Base-by-base conservation (phyloP, 2,329 filamentous ascomycete genomes). In the Rhexocercosporidium sp. region DNA sequence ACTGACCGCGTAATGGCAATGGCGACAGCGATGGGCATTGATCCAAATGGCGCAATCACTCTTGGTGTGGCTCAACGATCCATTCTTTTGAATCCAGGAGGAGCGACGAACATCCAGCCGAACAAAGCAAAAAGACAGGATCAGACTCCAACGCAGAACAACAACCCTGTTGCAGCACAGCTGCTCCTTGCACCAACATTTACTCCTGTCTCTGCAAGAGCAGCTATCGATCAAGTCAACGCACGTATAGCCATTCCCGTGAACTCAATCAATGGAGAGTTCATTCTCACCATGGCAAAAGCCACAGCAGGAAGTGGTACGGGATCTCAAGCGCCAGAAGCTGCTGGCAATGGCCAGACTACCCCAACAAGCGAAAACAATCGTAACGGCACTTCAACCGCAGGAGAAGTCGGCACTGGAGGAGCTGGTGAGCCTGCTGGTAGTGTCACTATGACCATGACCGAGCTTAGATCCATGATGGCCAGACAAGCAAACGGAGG, bases 141-240 rank as follows among this genome's bases (percentile, higher is more conserved):
- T 18, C 57, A 44, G 16, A 27, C 22, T n/a, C 25, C 34, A 3
- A 46, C 57, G 8, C 22, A 27, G 11, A 18, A 62, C 31, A 66
- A 67, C 62, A 69, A 65, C 46, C 57, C 67, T 14, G 68, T 65
- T 16, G 68, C 68, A 29, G 65, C 66, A 16, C 68, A 68, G 65
- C 47, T 70, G 18, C 64, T 70, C 8, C 51, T 70, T 3, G 47
- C 68, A n/a, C 68, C 68, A 59, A 70, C 68, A n/a, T 70, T 70
- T 61, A 66, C 63, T 6, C 62, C 66, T 9, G 47, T 70, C 57
- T 37, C 53, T 1, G 46, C 60, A 22, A 59, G 31, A 14, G 63
- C 66, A 22, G 66, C 61, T 22, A 34, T 70, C 20, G 68, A 70
- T 27, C 56, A 39, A 20, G 34, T 37, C 18, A 57, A 46, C 16